phyloP scores from a whole-genome alignment of 129 eudicot genomes.

The Kitagawia praeruptora region DNA sequence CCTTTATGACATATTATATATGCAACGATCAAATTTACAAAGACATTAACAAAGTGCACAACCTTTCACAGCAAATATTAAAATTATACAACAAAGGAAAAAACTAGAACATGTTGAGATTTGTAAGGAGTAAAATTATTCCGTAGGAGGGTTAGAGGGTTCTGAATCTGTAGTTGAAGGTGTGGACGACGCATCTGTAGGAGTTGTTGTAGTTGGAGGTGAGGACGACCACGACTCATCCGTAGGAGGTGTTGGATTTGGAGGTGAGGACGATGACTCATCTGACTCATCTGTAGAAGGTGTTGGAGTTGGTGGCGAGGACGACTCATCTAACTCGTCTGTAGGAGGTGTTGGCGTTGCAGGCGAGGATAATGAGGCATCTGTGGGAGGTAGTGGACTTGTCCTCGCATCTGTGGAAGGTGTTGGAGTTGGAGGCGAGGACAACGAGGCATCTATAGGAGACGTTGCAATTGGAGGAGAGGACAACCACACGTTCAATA shows the following conservation, averaged over 20 bases:
- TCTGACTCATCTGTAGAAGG: conserved; percentile 7
- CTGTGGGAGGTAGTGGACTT: background rate
- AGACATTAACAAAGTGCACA: background rate
- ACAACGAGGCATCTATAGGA: background rate
- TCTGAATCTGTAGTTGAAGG: background rate
- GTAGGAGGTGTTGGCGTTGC: background rate
- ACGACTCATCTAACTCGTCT: background rate
- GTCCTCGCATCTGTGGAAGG: background rate
- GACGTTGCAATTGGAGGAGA: conserved; percentile 35
- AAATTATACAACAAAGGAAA: background rate
- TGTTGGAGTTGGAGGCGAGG: background rate
- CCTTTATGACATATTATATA: background rate
- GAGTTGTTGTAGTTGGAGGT: conserved; percentile 29
- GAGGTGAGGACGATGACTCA: conserved; percentile 36
- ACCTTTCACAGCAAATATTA: background rate
- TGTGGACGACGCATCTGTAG: background rate
- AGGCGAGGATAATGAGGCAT: background rate
- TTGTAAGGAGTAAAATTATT: background rate
- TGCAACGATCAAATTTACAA: background rate
- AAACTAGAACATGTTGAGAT: background rate
- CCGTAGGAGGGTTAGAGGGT: background rate
- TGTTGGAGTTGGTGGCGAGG: conserved; percentile 42
- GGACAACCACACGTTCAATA: conserved; percentile 41
- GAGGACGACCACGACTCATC: conserved; percentile 23
- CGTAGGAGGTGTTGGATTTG: conserved; percentile 22